phyloP scores from a whole-genome alignment of 2,329 filamentous ascomycete genomes.

The Trichoderma lentiforme region DNA sequence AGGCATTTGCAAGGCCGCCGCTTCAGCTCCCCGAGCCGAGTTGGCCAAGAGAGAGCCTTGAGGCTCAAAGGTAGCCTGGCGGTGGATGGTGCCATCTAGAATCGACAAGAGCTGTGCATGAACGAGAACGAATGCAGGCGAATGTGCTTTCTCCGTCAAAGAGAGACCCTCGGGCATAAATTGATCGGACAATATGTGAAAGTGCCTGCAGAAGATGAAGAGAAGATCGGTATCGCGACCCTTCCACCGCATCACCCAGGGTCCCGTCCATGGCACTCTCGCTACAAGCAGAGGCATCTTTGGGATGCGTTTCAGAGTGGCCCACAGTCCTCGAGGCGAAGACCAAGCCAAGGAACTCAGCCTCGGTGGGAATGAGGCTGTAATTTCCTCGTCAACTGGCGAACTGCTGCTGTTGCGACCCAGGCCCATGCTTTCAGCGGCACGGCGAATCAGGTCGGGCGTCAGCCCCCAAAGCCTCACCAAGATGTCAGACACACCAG shows the following conservation, averaged over 20 bases:
- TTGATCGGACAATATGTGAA: constrained; percentile 73
- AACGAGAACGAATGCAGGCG: constrained; percentile 75
- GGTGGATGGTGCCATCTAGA: constrained; percentile 79
- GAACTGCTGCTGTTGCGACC: constrained; percentile 47
- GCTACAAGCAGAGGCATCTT: constrained; percentile 64
- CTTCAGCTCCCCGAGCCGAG: constrained; percentile 56
- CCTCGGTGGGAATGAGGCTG: constrained; percentile 64
- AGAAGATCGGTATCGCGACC: constrained; percentile 86
- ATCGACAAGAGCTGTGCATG: constrained; percentile 78
- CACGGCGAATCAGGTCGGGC: constrained; percentile 65
- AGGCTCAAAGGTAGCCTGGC: constrained; percentile 57
- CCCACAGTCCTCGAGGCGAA: constrained; percentile 45
- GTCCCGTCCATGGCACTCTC: constrained; percentile 78
- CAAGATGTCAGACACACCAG: constrained; percentile 78
- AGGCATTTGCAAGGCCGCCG: constrained; percentile 60
- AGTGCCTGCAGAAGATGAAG: constrained; percentile 89
- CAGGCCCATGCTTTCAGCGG: constrained; percentile 66
- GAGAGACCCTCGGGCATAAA: constrained; percentile 58
- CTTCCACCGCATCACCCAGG: constrained; percentile 82
- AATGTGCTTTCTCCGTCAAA: constrained; percentile 55
- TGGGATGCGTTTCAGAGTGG: constrained; percentile 63
- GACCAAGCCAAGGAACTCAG: constrained; percentile 59
- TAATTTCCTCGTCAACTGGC: constrained; percentile 60
- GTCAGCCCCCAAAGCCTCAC: constrained; percentile 76
- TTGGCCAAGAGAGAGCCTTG: constrained; percentile 44